Evolutionary conservation across 2,329 filamentous ascomycete species (phyloP), one percentile per base, ranked within the genome.

Genomic region (Venturia effusa): DNA sequence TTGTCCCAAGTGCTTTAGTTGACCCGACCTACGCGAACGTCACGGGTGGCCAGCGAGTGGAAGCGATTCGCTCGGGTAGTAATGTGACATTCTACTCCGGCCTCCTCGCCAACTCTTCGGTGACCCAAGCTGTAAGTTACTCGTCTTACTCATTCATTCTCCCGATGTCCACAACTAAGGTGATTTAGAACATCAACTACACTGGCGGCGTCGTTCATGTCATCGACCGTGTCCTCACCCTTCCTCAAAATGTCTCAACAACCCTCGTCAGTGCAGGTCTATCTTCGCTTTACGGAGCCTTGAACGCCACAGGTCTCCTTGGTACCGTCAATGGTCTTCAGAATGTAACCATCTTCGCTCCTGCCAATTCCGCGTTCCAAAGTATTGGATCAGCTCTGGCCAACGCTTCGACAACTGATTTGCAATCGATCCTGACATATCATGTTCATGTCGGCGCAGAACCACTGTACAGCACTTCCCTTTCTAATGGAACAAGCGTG

Each of bases 1-100:
- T 84, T 68, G 69, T 78, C 1, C 77, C 77, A 17, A 81, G 79
- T 2, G 70, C 81, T 8, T 74, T 88, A 63, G 80, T 74, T 22
- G 79, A 83, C 67, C 61, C 74, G 27, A 74, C 76, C 0, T 87
- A 81, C 70, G 76, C 80, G 67, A 85, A 85, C 64, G 79, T 88
- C 13, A 84, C 82, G 3, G 82, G 79, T 40, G 84, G 84, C 1
- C 85, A 88, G 70, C 77, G 81, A 11, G 79, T 87, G 4, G 75
- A 83, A 66, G 77, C 76, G 4, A 68, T 75, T n/a, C 66, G 69
- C 2, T 64, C 72, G 5, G 76, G 79, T 54, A 73, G 74, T 37
- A 76, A 76, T 6, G 78, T 82, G 1, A 75, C 76, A 0, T 77
- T 86, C 70, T 79, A 77, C 71, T 83, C 80, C 27, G 85, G 83